Percentiles rank a stretch among this genome's conserved stretches.
Conservation (phyloP, 1,284 basidiomycete genomes). For the Ganoderma leucocontextum region DNA sequence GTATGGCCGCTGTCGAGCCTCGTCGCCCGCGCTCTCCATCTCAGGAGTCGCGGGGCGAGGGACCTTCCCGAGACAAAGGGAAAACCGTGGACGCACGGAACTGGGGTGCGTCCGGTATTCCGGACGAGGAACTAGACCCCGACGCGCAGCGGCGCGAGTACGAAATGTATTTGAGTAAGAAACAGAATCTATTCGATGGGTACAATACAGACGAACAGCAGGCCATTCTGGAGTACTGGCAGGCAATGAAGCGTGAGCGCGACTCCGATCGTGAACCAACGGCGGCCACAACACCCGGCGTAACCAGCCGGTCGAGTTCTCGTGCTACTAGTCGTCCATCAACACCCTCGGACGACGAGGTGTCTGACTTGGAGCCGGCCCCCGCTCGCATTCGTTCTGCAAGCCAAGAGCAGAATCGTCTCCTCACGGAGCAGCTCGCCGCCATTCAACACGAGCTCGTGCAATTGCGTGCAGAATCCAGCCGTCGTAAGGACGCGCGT, state of each 20-base stretch:
- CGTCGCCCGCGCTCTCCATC: background rate
- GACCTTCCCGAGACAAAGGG: constrained; percentile 28
- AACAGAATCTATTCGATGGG: constrained; percentile 1
- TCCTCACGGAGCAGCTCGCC: background rate
- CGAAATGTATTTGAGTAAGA: background rate
- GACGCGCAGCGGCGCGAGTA: constrained; percentile 15
- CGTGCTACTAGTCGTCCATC: background rate
- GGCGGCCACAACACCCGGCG: background rate
- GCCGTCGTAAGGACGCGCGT: background rate
- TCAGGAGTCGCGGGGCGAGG: constrained; percentile 19
- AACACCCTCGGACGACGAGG: background rate
- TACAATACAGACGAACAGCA: constrained; percentile 12
- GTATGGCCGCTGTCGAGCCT: background rate
- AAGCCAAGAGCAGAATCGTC: background rate
- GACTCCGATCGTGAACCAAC: background rate
- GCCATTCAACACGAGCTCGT: background rate
- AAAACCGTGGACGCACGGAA: constrained; percentile 29
- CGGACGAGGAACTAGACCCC: constrained; percentile 14
- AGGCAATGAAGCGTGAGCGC: background rate
- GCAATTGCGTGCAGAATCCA: background rate
- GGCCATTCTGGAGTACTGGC: constrained; percentile 5
- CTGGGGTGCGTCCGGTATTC: constrained; percentile 22
- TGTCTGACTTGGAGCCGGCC: background rate
- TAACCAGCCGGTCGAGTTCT: background rate
- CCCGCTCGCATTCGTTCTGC: background rate